phyloP scores from a whole-genome alignment of 164 flowering plant species.

The Chimonanthus salicifolius region DNA sequence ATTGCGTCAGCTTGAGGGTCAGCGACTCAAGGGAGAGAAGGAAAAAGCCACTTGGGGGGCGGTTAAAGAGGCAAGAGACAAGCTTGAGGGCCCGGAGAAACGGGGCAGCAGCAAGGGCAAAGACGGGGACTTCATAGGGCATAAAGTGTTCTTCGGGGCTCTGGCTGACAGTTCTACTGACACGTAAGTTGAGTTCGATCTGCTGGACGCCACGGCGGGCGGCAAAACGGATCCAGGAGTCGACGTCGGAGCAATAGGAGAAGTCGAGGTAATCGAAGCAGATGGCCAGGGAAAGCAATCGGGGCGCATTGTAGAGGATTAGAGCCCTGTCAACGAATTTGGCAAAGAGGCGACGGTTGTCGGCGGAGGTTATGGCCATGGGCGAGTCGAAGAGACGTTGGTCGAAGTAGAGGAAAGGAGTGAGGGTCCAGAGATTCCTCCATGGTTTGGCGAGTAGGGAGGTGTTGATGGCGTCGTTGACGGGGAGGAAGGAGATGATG shows the following conservation, averaged over 20 bases:
- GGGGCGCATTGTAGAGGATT: background rate
- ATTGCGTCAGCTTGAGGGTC: background rate
- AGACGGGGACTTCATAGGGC: background rate
- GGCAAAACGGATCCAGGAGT: background rate
- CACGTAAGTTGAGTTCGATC: background rate
- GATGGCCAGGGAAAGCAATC: background rate
- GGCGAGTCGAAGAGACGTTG: background rate
- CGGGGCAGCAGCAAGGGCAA: background rate
- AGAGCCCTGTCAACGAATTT: background rate
- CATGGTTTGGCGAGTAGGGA: background rate
- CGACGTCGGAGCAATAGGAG: background rate
- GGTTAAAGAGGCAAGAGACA: background rate
- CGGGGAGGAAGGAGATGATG: constrained; percentile 1
- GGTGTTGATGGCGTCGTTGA: background rate
- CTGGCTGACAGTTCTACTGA: background rate
- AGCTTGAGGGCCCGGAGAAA: background rate
- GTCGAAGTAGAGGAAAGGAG: background rate
- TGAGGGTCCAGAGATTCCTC: constrained; percentile 1
- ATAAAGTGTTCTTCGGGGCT: background rate
- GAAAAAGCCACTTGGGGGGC: background rate
- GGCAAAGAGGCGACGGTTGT: background rate
- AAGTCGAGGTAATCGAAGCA: background rate
- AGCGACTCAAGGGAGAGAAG: background rate
- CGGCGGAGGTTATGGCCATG: background rate
- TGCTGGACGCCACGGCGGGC: background rate